A percentile compares a stretch with the other conserved stretches of the same genome.
Conservation (phyloP, 2,329 filamentous ascomycete species). For the Ophiostoma quercus region DNA sequence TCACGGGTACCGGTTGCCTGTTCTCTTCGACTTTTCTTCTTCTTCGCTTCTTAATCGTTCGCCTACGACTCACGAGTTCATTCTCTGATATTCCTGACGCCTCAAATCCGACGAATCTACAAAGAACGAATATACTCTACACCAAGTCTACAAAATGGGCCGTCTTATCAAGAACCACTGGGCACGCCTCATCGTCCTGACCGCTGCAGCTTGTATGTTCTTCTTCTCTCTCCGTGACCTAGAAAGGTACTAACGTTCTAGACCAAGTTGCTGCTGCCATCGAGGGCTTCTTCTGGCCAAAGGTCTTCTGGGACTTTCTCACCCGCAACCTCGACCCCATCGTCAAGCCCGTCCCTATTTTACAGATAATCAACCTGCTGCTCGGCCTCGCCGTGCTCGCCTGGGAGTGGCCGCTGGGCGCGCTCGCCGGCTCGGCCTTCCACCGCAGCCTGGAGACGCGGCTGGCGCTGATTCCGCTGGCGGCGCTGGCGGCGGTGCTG, state of each 20-base stretch:
- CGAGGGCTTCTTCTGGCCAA: conserved; percentile 94
- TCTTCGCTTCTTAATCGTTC: conserved; percentile 18
- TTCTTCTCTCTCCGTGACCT: background rate
- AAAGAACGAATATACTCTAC: background rate
- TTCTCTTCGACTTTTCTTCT: conserved; percentile 12
- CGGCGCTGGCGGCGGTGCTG: conserved; percentile 66
- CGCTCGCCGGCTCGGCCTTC: conserved; percentile 68
- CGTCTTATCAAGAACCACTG: conserved; percentile 99
- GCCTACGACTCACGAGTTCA: background rate
- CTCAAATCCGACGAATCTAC: background rate
- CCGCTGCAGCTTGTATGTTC: conserved; percentile 67
- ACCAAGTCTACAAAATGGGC: conserved; percentile 61
- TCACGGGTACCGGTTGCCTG: conserved; percentile 2
- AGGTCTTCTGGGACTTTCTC: conserved; percentile 96
- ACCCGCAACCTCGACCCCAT: conserved; percentile 83
- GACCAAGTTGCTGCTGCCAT: conserved; percentile 82
- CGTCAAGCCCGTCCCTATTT: conserved; percentile 78
- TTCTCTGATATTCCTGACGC: no score
- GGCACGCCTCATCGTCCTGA: conserved; percentile 88
- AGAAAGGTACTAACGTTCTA: conserved; percentile 35
- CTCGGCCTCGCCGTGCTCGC: conserved; percentile 72
- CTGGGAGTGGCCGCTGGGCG: conserved; percentile 84
- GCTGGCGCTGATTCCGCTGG: conserved; percentile 75
- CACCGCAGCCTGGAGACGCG: conserved; percentile 86
- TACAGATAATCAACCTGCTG: conserved; percentile 86